These are phyloP conservation scores for Closterium sp. DNA, from an alignment of 139 green algal genomes.

Conservation along the genomic window DNA sequence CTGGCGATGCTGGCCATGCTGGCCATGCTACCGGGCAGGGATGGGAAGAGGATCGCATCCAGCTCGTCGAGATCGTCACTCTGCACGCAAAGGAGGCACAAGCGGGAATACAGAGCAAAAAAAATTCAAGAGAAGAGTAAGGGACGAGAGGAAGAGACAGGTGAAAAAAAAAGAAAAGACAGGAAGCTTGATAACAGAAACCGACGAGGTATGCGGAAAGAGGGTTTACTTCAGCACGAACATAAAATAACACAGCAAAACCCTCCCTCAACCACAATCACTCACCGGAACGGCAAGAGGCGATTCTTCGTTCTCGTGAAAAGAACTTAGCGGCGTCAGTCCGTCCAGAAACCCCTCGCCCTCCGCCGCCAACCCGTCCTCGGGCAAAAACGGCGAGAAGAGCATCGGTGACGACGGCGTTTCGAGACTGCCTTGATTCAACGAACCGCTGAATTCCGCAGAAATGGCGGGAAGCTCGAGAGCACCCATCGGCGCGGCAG, in stretches of 20 bases:
- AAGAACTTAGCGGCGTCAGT: neutral
- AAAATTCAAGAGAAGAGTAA: neutral
- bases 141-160: neutral
- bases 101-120: neutral
- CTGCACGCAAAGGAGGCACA: neutral
- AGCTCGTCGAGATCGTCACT: neutral
- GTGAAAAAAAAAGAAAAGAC: neutral
- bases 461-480: neutral
- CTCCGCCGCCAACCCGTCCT: no score
- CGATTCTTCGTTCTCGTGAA: neutral
- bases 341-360: neutral
- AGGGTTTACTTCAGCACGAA: neutral
- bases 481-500: neutral
- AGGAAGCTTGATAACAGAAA: neutral
- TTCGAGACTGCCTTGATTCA: neutral
- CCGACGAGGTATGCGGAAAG: neutral
- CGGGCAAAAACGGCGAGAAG: neutral
- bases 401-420: neutral
- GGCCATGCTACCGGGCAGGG: neutral
- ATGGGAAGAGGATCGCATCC: neutral
- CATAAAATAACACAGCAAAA: neutral
- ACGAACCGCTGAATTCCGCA: neutral
- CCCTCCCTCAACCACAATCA: neutral
- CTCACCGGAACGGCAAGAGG: neutral
- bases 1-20: neutral